Base-by-base conservation (phyloP, 2,329 filamentous ascomycete species). In the Cladosporium sp. region DNA sequence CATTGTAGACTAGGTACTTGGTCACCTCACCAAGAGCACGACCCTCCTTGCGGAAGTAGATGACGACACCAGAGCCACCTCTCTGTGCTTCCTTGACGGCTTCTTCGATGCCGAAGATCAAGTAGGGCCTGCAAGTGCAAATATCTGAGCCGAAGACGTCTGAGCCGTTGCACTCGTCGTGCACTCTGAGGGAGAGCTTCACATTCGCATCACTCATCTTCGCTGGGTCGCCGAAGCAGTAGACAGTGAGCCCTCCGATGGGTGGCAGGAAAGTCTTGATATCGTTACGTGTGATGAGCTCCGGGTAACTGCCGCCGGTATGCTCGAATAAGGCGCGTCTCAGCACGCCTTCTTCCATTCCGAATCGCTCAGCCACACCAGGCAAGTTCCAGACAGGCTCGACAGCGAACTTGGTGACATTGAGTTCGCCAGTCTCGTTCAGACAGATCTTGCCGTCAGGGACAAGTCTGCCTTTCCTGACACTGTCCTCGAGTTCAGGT, bases 131-230 rank as follows among this genome's bases (percentile, higher is more conserved):
- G 75, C 93, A 97, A 11, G 94, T 97, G 78, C 94, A 97, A 70
- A 97, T 99, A 73, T 99, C 94, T 19, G 92, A 96, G 61, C 93
- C 92, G 73, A 97, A 99, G 43, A 97, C 94, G 75, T 99, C 94
- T 72, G 90, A 95, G 59, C 94, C 94, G 71, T 97, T 97, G 76
- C 94, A 97, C 79, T 89, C 87, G 69, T 89, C 87, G 72, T 90
- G 94, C 49, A 97, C 87, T 65, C 94, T 87, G 60, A 97, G 80
- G 14, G 94, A 91, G 42, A 97, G 80, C 61, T 84, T 85, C 59
- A 87, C 87, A 56, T 88, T 89, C 49, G 91, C 87, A 71, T 97
- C 90, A 5, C 91, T 90, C 85, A 97, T 94, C 72, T 94, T 96
- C 56, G 90, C 89, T 19, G 92, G 92, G 66, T 97, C 92, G 45